phyloP scores from a whole-genome alignment of 164 flowering plant genomes.

The Brasenia schreberi region DNA sequence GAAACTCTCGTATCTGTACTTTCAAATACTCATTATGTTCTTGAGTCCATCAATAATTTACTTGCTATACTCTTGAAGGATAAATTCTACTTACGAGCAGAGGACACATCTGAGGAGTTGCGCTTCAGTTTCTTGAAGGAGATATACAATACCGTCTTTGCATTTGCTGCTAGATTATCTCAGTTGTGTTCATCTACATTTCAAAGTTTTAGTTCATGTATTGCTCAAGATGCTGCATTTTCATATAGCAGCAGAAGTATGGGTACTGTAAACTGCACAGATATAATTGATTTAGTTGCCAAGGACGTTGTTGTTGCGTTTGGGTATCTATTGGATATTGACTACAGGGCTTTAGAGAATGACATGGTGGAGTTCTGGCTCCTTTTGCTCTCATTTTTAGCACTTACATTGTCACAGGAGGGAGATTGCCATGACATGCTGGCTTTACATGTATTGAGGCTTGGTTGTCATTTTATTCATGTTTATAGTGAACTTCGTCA shows the following conservation, averaged over 20 bases:
- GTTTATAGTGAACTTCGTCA: conserved; percentile 83
- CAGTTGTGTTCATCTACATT: conserved; percentile 12
- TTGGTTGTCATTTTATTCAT: conserved; percentile 52
- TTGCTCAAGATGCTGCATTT: background rate
- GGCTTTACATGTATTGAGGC: conserved; percentile 21
- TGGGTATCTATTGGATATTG: conserved; percentile 52
- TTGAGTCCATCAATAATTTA: conserved; percentile 41
- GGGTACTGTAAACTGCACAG: conserved; percentile 6
- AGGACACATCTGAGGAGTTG: conserved; percentile 60
- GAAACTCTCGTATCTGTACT: conserved; percentile 6
- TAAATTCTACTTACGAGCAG: conserved; percentile 45
- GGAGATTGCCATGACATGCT: conserved; percentile 15
- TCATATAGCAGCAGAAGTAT: background rate
- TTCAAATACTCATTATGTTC: conserved; percentile 19
- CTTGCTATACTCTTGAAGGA: conserved; percentile 38
- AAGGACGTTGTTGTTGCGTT: conserved; percentile 47
- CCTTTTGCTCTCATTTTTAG: conserved; percentile 31
- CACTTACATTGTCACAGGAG: conserved; percentile 19
- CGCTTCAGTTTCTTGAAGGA: conserved; percentile 45
- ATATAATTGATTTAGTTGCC: conserved; percentile 18
- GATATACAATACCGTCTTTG: conserved; percentile 21
- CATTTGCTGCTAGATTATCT: conserved; percentile 25
- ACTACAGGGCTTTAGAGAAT: conserved; percentile 55
- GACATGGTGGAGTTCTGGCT: conserved; percentile 61
- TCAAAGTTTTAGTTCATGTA: background rate